Base-by-base conservation (phyloP, 352 stramenopile genomes). In the Pythium vanterpoolii region DNA sequence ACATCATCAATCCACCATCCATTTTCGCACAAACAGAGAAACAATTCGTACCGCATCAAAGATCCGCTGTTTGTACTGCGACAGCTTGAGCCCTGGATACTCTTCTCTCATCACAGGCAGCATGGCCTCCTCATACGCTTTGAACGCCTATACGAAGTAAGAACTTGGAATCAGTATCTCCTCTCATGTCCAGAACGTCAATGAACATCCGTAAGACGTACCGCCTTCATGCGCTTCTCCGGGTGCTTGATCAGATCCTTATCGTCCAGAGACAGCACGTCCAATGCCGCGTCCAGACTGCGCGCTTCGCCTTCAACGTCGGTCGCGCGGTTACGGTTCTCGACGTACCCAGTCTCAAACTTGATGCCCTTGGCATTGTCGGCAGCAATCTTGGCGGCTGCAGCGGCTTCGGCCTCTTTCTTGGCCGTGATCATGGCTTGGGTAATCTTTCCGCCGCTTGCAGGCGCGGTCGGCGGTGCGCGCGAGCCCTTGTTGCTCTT, bases 11-110 rank as follows among this genome's bases (percentile, higher is more conserved):
- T 31, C 8, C 34, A 47, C 9, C 27, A 18, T 11, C 27, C 24
- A 34, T 16, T 16, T 9, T 16, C 9, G 10, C 9, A 28, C n/a
- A 43, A 18, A 28, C 19, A 18, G 34, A 19, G 34, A 18, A 42
- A 18, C 34, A 11, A 0, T 28, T 60, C 74, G 70, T 72, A 90
- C 81, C 77, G 86, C 66, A 55, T 92, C 82, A 51, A 78, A 88
- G 39, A 92, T 72, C 42, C 77, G 77, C 34, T 92, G 76, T 64
- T 92, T 92, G 71, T 92, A 92, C 71, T 92, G 82, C 27, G 82
- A 92, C 5, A 92, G 55, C 69, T 92, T 92, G 44, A 92, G 63
- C 1, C 82, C 76, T 5, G 79, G 82, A 63, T 72, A 92, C 44
- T 92, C 82, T 53, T 82, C 68, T 54, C 75, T 82, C 48, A 92